These are phyloP conservation scores for Oidiodendron maius DNA, from an alignment of 495 filamentous ascomycete genomes.

Conservation along the genomic window DNA sequence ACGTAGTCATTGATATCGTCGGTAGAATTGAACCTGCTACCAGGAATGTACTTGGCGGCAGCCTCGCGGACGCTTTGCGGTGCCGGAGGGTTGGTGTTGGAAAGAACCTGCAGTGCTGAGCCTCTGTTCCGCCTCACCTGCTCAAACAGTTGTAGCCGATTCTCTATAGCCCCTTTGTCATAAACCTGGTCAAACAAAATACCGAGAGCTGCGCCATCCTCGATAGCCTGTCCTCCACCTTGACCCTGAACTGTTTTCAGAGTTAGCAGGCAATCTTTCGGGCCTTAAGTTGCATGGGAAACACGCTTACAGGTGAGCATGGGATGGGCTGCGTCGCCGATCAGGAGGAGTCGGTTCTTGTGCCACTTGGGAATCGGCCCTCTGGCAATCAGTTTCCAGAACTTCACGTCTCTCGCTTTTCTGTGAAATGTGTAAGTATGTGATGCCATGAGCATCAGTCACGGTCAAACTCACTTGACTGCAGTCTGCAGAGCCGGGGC, in stretches of 20 bases:
- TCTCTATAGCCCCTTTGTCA: background rate
- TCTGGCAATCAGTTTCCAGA: background rate
- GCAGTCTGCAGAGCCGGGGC: background rate
- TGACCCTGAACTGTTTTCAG: background rate
- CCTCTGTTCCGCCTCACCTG: background rate
- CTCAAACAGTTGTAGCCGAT: background rate
- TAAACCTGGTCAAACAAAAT: background rate
- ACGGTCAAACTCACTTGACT: background rate
- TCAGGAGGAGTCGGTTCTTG: background rate
- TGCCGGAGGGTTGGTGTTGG: background rate
- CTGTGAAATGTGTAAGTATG: background rate
- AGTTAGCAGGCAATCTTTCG: background rate
- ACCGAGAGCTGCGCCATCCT: background rate
- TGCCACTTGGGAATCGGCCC: background rate
- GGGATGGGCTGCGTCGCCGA: background rate
- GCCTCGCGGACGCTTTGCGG: background rate
- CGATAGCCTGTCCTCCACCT: background rate
- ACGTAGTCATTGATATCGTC: background rate
- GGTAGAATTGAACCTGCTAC: too few species aligned
- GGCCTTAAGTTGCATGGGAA: background rate
- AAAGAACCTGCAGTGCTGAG: background rate
- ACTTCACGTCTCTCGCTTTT: constrained; percentile 1
- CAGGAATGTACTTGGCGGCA: background rate
- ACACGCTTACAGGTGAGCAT: background rate
- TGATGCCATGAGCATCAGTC: background rate